Percentiles rank a stretch among this genome's conserved stretches.
These are phyloP conservation scores for Recurvomyces mirabilis DNA, from an alignment of 495 filamentous ascomycete species.

Conservation along the genomic window DNA sequence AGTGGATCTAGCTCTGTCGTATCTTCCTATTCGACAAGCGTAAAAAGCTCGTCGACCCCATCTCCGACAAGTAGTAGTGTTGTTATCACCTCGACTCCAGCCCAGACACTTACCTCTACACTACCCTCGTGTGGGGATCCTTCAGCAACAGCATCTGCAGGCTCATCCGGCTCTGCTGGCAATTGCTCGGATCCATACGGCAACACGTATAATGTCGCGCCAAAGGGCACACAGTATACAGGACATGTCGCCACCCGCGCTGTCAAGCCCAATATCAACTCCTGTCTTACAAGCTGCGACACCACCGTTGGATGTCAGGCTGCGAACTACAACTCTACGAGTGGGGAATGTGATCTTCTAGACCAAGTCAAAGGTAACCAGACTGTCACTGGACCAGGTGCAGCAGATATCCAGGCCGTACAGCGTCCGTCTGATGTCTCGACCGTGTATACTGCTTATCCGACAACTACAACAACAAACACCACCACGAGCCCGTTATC, in stretches of 20 bases:
- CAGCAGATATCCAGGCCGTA: slow-evolving; percentile 3
- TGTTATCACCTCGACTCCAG: neutral
- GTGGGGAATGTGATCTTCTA: slow-evolving; percentile 6
- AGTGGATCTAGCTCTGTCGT: too few species aligned
- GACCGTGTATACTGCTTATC: slow-evolving; percentile 8
- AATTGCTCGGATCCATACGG: slow-evolving; percentile 12
- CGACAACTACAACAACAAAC: slow-evolving; percentile 1
- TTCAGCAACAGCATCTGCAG: neutral
- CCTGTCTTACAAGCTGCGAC: slow-evolving; percentile 10
- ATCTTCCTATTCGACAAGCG: neutral
- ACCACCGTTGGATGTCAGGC: slow-evolving; percentile 4
- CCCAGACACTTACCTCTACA: neutral
- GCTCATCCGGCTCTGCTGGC: neutral
- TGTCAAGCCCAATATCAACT: slow-evolving; percentile 1
- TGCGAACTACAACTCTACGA: slow-evolving; percentile 11
- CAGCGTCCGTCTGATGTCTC: slow-evolving; percentile 5
- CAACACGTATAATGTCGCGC: slow-evolving; percentile 15
- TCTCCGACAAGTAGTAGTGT: too few species aligned
- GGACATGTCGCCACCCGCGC: slow-evolving; percentile 5
- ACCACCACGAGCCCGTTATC: neutral
- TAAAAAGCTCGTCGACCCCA: neutral
- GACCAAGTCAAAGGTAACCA: neutral
- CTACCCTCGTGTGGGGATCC: slow-evolving; percentile 4
- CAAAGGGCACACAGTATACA: neutral
- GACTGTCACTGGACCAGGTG: slow-evolving; percentile 4